phyloP scores from a whole-genome alignment of 2,329 filamentous ascomycete species.

The Lasiodiplodia gonubiensis region DNA sequence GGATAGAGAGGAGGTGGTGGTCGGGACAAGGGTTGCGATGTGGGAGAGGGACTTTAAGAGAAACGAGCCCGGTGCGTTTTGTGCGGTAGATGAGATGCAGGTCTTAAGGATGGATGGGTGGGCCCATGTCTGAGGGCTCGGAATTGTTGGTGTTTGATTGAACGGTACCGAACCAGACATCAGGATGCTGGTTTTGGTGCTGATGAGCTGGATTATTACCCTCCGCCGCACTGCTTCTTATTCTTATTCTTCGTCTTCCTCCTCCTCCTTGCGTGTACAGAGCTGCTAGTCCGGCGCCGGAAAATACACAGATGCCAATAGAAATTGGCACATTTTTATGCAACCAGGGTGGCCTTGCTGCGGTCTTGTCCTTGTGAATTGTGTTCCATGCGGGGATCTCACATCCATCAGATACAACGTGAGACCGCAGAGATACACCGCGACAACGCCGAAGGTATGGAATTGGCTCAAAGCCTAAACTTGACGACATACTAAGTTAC shows the following conservation, averaged over 20 bases:
- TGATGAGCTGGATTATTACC: background rate
- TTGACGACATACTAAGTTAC: background rate
- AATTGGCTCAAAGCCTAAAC: background rate
- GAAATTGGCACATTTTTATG: background rate
- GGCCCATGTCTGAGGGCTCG: constrained; percentile 40
- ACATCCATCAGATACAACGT: too few relatives aligned
- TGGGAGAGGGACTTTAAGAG: constrained; percentile 26
- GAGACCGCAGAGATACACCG: background rate
- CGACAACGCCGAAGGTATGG: background rate
- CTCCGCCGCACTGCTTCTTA: background rate
- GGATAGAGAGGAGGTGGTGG: constrained; percentile 19
- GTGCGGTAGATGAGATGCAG: constrained; percentile 49
- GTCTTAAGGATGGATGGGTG: constrained; percentile 44
- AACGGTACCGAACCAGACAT: background rate
- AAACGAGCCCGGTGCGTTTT: constrained; percentile 40
- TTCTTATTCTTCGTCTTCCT: too few relatives aligned
- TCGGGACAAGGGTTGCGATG: constrained; percentile 26
- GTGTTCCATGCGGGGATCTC: too few relatives aligned
- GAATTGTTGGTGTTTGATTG: background rate
- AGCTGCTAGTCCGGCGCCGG: background rate
- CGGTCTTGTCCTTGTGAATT: background rate
- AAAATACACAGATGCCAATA: background rate
- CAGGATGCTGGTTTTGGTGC: background rate
- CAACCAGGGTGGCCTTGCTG: background rate
- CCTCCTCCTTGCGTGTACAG: background rate